A percentile compares a stretch with the other conserved stretches of the same genome.
phyloP scores from a whole-genome alignment of 768 basidiomycete genomes.

The Cystofilobasidium capitatum region DNA sequence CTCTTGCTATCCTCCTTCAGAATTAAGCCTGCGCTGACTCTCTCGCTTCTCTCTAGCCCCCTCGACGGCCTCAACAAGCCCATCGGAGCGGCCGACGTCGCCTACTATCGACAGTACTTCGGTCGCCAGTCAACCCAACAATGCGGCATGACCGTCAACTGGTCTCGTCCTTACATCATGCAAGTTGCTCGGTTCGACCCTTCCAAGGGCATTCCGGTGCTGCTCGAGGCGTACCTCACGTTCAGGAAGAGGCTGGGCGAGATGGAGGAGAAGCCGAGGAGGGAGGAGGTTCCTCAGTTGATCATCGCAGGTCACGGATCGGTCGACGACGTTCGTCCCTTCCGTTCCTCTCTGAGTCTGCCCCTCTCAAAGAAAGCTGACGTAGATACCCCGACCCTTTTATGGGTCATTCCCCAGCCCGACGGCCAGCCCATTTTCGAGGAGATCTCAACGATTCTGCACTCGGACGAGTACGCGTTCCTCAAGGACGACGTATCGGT shows the following conservation, averaged over 20 bases:
- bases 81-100: slow-evolving; percentile 41
- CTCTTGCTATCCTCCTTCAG: neutral
- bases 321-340: slow-evolving; percentile 13
- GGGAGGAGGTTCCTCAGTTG: slow-evolving; percentile 35
- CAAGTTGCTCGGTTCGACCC: slow-evolving; percentile 96
- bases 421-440: slow-evolving; percentile 69
- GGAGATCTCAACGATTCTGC: slow-evolving; percentile 41
- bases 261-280: neutral
- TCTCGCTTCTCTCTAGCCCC: slow-evolving; percentile 35
- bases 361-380: neutral
- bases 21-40: neutral
- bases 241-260: slow-evolving; percentile 58
- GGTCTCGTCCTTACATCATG: slow-evolving; percentile 66
- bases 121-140: slow-evolving; percentile 35
- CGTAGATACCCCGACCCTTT: neutral
- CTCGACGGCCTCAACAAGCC: slow-evolving; percentile 94
- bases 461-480: slow-evolving; percentile 30
- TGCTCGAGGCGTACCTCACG: slow-evolving; percentile 65
- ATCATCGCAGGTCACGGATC: slow-evolving; percentile 35
- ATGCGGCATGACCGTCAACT: slow-evolving; percentile 38
- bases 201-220: slow-evolving; percentile 48
- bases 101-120: slow-evolving; percentile 37
- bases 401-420: neutral
- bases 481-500: slow-evolving; percentile 50
- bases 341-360: neutral